Evolutionary conservation across 78 protist species (phyloP).

Genomic region (Acrasis kona): DNA sequence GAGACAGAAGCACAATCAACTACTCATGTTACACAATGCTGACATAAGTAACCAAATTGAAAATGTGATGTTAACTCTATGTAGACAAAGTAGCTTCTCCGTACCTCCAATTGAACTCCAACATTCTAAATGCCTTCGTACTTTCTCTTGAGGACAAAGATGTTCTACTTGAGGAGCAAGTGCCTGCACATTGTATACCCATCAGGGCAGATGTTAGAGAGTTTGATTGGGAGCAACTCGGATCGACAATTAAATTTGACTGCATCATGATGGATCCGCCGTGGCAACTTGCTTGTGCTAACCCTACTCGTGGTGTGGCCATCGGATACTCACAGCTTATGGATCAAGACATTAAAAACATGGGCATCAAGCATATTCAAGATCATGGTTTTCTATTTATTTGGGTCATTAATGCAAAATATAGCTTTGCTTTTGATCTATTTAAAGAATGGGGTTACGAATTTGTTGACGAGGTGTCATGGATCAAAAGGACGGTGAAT

Average conservation of each 20-base stretch:
- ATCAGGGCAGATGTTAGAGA: slow-evolving; percentile 10
- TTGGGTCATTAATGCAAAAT: slow-evolving; percentile 60
- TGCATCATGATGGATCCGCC: slow-evolving; percentile 68
- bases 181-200: slow-evolving; percentile 9
- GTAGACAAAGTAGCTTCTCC: too few species aligned
- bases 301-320: slow-evolving; percentile 69
- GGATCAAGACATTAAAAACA: slow-evolving; percentile 20
- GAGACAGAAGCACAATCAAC: too few species aligned
- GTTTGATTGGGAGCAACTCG: slow-evolving; percentile 6
- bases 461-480: slow-evolving; percentile 44
- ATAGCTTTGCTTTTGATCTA: slow-evolving; percentile 17
- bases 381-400: slow-evolving; percentile 47
- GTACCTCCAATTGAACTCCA: too few species aligned
- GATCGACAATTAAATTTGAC: slow-evolving; percentile 37
- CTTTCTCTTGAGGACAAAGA: too few species aligned
- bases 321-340: slow-evolving; percentile 41
- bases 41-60: too few species aligned
- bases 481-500: slow-evolving; percentile 55
- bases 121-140: too few species aligned
- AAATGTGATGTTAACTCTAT: too few species aligned
- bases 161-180: neutral
- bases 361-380: slow-evolving; percentile 30
- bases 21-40: too few species aligned
- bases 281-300: slow-evolving; percentile 49
- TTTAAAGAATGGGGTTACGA: slow-evolving; percentile 51